Evolutionary conservation across 2,329 filamentous ascomycete genomes (phyloP), one percentile per base, ranked within the genome.

Genomic region (Nothopassalora personata): DNA sequence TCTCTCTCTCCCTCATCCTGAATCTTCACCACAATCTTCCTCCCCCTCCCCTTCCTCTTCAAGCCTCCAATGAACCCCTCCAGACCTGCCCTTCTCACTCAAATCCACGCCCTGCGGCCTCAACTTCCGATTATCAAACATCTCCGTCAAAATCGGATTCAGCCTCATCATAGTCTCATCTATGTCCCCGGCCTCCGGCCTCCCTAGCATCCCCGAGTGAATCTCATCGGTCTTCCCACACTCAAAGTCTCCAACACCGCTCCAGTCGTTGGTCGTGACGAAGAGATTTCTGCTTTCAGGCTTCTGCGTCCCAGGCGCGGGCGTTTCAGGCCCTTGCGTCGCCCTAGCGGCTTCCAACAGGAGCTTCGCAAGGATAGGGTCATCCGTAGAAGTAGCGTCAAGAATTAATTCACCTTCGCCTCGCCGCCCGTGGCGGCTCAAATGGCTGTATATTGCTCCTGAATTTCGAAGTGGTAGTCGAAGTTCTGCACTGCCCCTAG

Each of bases 241-340:
- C 43, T 58, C 50, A 23, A 58, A 58, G 36, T 48, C 56, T 5
- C 36, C 49, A 43, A 58, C 27, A 39, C 30, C 39, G 28, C 50
- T 58, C 56, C 56, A 54, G 28, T 53, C 56, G 11, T 58, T 54
- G 13, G 56, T 58, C 27, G 56, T 53, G 19, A 33, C 56, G 45
- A 58, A 57, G 28, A 45, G 47, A 18, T 58, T 58, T 23, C 23
- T 23, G 23, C 23, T 23, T 23, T 2, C 23, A 23, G 23, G 23
- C 23, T 23, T 3, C 3, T 23, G 23, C 23, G 23, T 23, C 23
- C 23, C 23, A 23, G 23, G 23, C 23, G 1, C 23, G 2, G 1
- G 23, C 23, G 23, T 23, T 3, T 3, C 23, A 23, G 23, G 23
- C 23, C 23, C 23, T 23, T 23, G 23, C 23, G 23, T 23, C 23